A percentile compares a stretch with the other conserved stretches of the same genome.
These are phyloP conservation scores for Coemansia sp. DNA, from an alignment of 192 early-diverging fungal genomes.

Conservation along the genomic window DNA sequence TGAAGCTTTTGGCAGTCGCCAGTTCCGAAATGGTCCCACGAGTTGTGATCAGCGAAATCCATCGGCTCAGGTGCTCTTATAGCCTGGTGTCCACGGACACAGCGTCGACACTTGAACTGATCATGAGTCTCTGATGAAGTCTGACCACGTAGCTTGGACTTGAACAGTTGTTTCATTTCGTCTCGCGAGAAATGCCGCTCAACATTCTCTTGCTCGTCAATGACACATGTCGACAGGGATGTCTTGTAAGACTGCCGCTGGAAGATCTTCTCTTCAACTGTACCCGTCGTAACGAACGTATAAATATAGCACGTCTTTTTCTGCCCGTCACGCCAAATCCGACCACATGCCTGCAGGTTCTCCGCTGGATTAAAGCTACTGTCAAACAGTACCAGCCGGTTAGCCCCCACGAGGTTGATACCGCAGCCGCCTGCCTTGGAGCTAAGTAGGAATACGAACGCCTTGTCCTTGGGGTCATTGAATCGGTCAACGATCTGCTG, in stretches of 20 bases:
- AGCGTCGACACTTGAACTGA: conserved; percentile 93
- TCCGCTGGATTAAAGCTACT: conserved; percentile 91
- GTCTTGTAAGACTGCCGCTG: conserved; percentile 87
- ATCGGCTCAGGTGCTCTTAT: conserved; percentile 61
- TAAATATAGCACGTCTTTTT: conserved; percentile 93
- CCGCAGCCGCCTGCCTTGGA: conserved; percentile 99
- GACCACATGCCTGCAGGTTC: conserved; percentile 89
- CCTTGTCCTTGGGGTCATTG: conserved; percentile 81
- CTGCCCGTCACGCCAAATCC: conserved; percentile 88
- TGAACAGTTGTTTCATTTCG: conserved; percentile 87
- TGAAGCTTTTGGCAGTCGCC: conserved; percentile 58
- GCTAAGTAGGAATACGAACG: conserved; percentile 94
- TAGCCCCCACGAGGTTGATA: conserved; percentile 97
- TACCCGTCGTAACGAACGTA: conserved; percentile 95
- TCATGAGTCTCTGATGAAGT: conserved; percentile 89
- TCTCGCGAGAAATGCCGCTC: conserved; percentile 94
- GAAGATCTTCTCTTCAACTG: conserved; percentile 99
- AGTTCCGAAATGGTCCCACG: conserved; percentile 75
- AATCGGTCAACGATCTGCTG: conserved; percentile 95
- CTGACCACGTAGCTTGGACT: conserved; percentile 63
- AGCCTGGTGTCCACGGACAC: conserved; percentile 81
- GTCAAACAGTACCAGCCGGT: conserved; percentile 93
- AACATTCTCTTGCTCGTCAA: conserved; percentile 90
- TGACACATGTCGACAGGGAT: conserved; percentile 87
- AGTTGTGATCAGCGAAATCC: conserved; percentile 77